Evolutionary conservation across 441 rosid species (phyloP).

Genomic region (Erodium trifolium): DNA sequence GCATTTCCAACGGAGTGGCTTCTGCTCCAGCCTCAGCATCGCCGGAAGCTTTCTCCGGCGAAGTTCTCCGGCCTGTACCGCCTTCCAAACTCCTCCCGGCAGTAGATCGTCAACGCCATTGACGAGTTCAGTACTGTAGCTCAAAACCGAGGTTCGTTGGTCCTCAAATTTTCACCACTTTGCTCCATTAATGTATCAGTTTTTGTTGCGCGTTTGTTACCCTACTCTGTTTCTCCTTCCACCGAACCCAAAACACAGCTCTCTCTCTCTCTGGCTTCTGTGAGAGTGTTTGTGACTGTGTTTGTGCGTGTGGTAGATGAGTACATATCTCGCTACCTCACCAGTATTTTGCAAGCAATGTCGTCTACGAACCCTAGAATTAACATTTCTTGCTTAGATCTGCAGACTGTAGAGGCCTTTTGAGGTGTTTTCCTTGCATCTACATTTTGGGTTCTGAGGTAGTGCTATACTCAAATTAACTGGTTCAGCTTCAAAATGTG

Average conservation of each 20-base stretch:
- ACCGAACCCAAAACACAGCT: not conserved
- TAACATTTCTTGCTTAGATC: not conserved
- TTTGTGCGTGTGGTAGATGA: conserved; percentile 6
- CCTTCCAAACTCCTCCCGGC: not conserved
- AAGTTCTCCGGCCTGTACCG: not conserved
- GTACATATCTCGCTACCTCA: conserved; percentile 2
- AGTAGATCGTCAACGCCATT: conserved; percentile 2
- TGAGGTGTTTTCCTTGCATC: conserved; percentile 3
- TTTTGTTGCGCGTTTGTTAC: not conserved
- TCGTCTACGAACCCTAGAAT: conserved; percentile 2
- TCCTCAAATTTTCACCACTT: not conserved
- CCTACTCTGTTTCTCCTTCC: not conserved
- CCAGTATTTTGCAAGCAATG: not conserved
- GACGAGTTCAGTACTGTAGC: not conserved
- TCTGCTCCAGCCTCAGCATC: too few species aligned
- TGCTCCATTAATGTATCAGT: not conserved
- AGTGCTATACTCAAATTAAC: not conserved
- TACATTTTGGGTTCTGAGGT: not conserved
- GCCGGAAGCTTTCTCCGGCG: not conserved
- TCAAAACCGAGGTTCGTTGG: conserved; percentile 2
- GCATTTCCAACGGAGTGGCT: not conserved
- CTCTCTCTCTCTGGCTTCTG: not conserved
- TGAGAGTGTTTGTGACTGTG: not conserved
- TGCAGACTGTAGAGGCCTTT: not conserved
- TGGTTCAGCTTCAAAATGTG: not conserved